These are phyloP conservation scores for Boletus sensibilis DNA, from an alignment of 768 basidiomycete species.

Conservation along the genomic window DNA sequence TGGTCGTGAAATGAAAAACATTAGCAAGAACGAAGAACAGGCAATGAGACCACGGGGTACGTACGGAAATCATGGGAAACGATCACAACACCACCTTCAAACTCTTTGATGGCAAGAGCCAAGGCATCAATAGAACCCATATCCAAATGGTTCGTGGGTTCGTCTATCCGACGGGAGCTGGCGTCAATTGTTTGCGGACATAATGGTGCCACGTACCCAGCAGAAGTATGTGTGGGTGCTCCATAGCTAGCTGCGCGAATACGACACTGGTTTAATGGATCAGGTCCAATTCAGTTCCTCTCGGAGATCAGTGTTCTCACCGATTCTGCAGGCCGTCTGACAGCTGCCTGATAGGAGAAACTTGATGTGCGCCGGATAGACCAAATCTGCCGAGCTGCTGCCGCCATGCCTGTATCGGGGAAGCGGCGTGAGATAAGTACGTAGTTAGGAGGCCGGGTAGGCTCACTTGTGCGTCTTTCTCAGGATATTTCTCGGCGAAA, in stretches of 20 bases:
- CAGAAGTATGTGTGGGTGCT: slow-evolving; percentile 92
- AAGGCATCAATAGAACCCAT: slow-evolving; percentile 98
- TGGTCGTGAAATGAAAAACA: slow-evolving; percentile 30
- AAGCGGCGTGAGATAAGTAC: slow-evolving; percentile 10
- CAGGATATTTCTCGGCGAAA: slow-evolving; percentile 83
- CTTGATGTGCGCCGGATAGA: slow-evolving; percentile 91
- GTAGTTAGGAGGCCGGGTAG: slow-evolving; percentile 4
- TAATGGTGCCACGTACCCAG: slow-evolving; percentile 51
- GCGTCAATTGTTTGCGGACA: slow-evolving; percentile 8
- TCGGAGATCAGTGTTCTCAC: slow-evolving; percentile 38
- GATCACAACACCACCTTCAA: slow-evolving; percentile 97
- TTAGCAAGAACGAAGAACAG: slow-evolving; percentile 8
- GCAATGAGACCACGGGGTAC: slow-evolving; percentile 31
- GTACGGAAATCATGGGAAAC: slow-evolving; percentile 99
- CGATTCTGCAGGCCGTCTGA: slow-evolving; percentile 97
- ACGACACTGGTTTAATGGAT: slow-evolving; percentile 63
- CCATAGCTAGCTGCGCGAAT: slow-evolving; percentile 95
- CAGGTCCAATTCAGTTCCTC: slow-evolving; percentile 6
- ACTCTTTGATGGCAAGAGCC: slow-evolving; percentile 93
- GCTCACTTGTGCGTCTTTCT: slow-evolving; percentile 77
- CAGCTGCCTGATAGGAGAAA: slow-evolving; percentile 87
- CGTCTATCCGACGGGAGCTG: slow-evolving; percentile 48
- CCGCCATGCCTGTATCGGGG: slow-evolving; percentile 73
- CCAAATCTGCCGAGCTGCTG: slow-evolving; percentile 95
- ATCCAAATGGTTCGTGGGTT: slow-evolving; percentile 97